Conservation (phyloP, 2,329 filamentous ascomycete genomes). For the Chrysosporium keratinophilum region DNA sequence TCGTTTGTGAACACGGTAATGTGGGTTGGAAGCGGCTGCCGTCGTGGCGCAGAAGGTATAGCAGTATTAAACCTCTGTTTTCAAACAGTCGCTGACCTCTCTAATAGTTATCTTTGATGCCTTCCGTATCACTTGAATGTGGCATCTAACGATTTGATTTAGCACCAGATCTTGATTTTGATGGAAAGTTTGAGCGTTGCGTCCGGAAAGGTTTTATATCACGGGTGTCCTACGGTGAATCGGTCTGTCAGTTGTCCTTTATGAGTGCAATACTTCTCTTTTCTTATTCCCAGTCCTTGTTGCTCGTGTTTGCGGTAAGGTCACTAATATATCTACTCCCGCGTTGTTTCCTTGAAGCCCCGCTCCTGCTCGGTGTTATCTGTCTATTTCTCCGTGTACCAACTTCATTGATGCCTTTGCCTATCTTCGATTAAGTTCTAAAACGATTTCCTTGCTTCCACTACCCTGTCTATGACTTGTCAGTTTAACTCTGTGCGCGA, state of each 20-base stretch:
- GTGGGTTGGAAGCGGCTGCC: conserved; percentile 42
- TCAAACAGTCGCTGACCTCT: neutral
- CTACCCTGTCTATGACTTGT: too few species aligned
- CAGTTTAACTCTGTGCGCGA: too few species aligned
- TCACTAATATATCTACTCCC: conserved; percentile 13
- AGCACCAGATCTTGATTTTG: conserved; percentile 5
- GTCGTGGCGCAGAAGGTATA: conserved; percentile 38
- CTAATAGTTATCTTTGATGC: conserved; percentile 28
- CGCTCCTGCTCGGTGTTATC: conserved; percentile 21
- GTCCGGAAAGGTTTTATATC: neutral
- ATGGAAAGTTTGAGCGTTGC: neutral
- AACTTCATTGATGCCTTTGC: neutral
- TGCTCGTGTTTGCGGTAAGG: neutral
- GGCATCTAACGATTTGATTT: neutral
- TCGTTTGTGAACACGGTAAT: conserved; percentile 41
- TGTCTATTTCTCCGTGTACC: conserved; percentile 16
- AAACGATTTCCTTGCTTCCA: too few species aligned
- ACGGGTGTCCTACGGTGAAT: conserved; percentile 8
- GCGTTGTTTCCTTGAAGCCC: conserved; percentile 21
- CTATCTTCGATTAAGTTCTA: too few species aligned
- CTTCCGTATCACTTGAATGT: conserved; percentile 28
- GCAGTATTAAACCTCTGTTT: neutral
- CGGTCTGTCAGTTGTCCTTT: conserved; percentile 9
- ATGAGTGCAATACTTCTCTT: neutral
- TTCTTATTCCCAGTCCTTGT: neutral